These are phyloP conservation scores for Sindora glabra DNA, from an alignment of 306 rosid genomes.

Conservation along the genomic window DNA sequence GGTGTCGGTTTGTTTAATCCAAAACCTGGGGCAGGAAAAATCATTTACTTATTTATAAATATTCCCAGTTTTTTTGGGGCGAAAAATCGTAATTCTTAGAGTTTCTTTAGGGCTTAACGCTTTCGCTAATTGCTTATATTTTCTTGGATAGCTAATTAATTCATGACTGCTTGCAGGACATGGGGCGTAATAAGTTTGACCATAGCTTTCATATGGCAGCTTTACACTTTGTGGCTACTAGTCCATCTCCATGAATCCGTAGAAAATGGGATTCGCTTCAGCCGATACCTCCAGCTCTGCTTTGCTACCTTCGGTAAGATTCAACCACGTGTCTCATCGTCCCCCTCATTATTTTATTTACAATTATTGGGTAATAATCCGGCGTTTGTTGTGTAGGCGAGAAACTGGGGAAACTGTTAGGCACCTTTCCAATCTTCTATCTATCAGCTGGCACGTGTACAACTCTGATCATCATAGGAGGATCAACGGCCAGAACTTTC, in stretches of 20 bases:
- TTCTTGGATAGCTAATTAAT: background rate
- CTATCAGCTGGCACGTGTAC: slow-evolving; percentile 52
- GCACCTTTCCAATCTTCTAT: slow-evolving; percentile 44
- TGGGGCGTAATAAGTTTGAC: slow-evolving; percentile 54
- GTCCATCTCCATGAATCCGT: slow-evolving; percentile 46
- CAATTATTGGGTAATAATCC: background rate
- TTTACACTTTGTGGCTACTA: slow-evolving; percentile 52
- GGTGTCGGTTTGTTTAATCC: no score
- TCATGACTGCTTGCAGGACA: slow-evolving; percentile 28
- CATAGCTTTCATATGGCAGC: slow-evolving; percentile 48
- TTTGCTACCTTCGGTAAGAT: slow-evolving; percentile 42
- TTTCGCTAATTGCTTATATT: no score
- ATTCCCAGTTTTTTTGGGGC: no score
- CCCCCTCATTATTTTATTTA: background rate
- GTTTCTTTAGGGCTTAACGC: no score
- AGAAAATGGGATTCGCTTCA: slow-evolving; percentile 37
- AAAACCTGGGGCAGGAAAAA: no score
- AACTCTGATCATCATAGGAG: slow-evolving; percentile 50
- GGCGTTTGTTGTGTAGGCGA: slow-evolving; percentile 26
- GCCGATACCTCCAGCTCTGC: slow-evolving; percentile 47
- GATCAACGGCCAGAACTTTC: slow-evolving; percentile 34
- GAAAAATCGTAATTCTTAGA: no score
- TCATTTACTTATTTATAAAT: no score
- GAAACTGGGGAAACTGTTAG: slow-evolving; percentile 28
- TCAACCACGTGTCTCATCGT: background rate